Evolutionary conservation across 177 flowering plant species (phyloP).

Genomic region (Vitis hybrid): DNA sequence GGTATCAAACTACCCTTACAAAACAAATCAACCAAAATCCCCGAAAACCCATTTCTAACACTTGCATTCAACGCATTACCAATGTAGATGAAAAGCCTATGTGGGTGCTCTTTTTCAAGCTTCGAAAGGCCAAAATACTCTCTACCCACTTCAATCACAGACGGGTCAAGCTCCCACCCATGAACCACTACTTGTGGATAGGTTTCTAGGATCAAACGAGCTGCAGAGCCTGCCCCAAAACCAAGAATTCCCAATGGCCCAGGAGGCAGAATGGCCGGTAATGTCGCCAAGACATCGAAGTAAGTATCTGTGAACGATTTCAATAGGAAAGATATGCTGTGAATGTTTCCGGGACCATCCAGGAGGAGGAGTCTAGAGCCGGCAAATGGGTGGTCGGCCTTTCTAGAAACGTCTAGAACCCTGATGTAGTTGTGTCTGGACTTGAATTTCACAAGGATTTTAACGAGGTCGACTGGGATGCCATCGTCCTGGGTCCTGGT

Average conservation of each 20-base stretch:
- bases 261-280: constrained; percentile 71
- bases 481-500: constrained; percentile 45
- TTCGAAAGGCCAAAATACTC: constrained; percentile 67
- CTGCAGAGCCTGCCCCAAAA: constrained; percentile 90
- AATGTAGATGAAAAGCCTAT: constrained; percentile 55
- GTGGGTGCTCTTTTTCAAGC: constrained; percentile 51
- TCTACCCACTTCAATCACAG: constrained; percentile 75
- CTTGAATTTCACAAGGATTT: constrained; percentile 65
- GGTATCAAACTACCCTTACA: constrained; percentile 67
- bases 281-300: constrained; percentile 82
- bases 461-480: constrained; percentile 58
- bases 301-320: constrained; percentile 61
- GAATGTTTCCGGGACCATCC: constrained; percentile 88
- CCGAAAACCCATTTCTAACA: constrained; percentile 60
- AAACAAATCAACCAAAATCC: constrained; percentile 80
- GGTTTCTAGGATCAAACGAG: constrained; percentile 51
- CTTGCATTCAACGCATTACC: constrained; percentile 61
- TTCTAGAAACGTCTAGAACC: constrained; percentile 74
- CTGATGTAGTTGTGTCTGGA: constrained; percentile 76
- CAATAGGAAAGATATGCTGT: constrained; percentile 66
- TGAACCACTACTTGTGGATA: constrained; percentile 56
- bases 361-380: constrained; percentile 86
- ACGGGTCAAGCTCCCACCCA: constrained; percentile 90
- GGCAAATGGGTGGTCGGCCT: constrained; percentile 77
- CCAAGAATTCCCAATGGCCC: constrained; percentile 87